Evolutionary conservation across 371 early-diverging fungal species (phyloP), one percentile per base, ranked within the genome.

Genomic region (Lichtheimia ramosa): DNA sequence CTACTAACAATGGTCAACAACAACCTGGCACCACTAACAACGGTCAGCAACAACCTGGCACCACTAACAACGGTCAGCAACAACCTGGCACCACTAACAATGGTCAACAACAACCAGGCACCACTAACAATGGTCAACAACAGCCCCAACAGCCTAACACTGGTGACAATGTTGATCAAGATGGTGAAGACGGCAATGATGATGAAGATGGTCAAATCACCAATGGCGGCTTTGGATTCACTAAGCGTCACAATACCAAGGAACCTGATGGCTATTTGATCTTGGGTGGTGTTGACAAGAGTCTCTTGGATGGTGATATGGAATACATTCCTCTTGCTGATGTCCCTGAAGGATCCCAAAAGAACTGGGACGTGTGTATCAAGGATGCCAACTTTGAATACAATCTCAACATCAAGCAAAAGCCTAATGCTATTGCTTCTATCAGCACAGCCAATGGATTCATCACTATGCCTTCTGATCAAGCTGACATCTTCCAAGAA

Each of bases 341-440:
- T 27, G n/a, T 58, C 21, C 62, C 56, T 13, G 56, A 73, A 16
- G 63, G 62, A 23, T 51, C 48, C 10, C 58, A 65, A 43, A 63
- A 64, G 34, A 69, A 64, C 56, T 79, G 80, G 80, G 80, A 74
- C 28, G 70, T 79, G 34, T 71, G 73, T 62, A 71, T 79, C 41
- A 63, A 55, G 43, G 60, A 70, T 23, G 80, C 69, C 56, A 66
- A 64, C 21, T 76, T 79, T 51, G 62, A 68, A 51, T 55, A 70
- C 25, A 61, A 62, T 15, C 56, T 74, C 16, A 41, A 56, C 27
- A 67, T 76, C 21, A 57, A 66, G 48, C 72, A 74, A 49, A 28
- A 63, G 16, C 56, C 63, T 13, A 59, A 69, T 43, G 69, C 80
- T 28, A 73, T 71, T 50, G 80, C 77, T 21, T 42, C 71, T 48